A percentile compares a stretch with the other conserved stretches of the same genome.
phyloP scores from a whole-genome alignment of 192 early-diverging fungal genomes.

The Funneliformis geosporum region DNA sequence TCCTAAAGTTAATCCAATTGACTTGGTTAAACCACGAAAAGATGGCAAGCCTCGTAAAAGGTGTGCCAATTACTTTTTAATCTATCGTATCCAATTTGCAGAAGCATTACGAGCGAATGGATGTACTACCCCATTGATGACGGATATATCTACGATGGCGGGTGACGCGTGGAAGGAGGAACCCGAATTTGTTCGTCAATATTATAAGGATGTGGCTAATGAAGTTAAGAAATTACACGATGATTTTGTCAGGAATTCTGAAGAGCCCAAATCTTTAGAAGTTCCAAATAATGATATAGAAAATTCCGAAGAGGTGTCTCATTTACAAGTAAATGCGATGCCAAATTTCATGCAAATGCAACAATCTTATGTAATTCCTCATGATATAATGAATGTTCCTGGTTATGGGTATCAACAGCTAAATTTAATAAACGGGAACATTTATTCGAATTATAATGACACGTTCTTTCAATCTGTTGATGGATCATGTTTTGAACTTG shows the following conservation, averaged over 20 bases:
- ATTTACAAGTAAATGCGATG: neutral
- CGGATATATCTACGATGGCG: constrained; percentile 1
- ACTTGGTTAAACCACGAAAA: neutral
- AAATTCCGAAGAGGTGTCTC: neutral
- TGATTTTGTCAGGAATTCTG: neutral
- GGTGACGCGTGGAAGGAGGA: constrained; percentile 2
- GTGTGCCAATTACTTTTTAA: constrained; percentile 8
- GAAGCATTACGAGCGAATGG: neutral
- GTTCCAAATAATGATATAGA: neutral
- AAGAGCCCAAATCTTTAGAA: neutral
- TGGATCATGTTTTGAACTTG: too few species aligned
- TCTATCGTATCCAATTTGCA: constrained; percentile 7
- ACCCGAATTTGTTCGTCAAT: neutral
- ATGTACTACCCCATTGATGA: neutral
- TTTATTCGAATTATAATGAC: too few species aligned
- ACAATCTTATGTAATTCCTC: neutral
- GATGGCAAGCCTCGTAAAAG: neutral
- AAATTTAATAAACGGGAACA: too few species aligned
- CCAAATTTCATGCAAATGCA: neutral
- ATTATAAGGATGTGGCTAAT: neutral
- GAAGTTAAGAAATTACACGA: neutral
- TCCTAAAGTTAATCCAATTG: neutral
- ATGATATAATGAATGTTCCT: too few species aligned
- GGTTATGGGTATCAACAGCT: too few species aligned
- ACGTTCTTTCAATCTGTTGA: too few species aligned